A percentile compares a stretch with the other conserved stretches of the same genome.
Evolutionary conservation across 345 rosid genomes (phyloP).

Genomic region (Pseudoturritis turrita): DNA sequence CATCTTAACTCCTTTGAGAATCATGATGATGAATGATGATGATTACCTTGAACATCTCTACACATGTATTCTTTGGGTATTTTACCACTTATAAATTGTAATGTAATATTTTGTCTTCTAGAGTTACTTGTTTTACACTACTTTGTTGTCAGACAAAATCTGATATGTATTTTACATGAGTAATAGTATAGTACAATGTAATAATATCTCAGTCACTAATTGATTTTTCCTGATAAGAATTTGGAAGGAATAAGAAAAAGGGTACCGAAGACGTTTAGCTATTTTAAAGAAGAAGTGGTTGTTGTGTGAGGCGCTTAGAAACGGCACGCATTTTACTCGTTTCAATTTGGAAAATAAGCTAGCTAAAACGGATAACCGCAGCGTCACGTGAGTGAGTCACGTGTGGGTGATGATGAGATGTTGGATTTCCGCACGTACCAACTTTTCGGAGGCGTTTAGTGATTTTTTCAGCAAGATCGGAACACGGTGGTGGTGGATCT

Average conservation of each 20-base stretch:
- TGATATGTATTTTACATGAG: constrained; percentile 2
- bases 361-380: not conserved
- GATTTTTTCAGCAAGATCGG: not conserved
- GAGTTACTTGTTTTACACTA: constrained; percentile 10
- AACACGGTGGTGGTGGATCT: not conserved
- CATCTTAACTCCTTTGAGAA: constrained; percentile 44
- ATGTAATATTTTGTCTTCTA: not conserved
- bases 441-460: not conserved
- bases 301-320: not conserved
- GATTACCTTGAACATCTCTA: constrained; percentile 30
- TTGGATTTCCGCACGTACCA: constrained; percentile 28
- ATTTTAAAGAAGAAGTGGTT: not conserved
- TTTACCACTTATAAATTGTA: constrained; percentile 9
- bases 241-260: not conserved
- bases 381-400: constrained; percentile 12
- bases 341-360: not conserved
- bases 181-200: constrained; percentile 1
- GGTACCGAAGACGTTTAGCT: not conserved
- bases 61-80: constrained; percentile 12
- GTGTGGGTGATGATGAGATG: constrained; percentile 28
- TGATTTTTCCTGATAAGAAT: not conserved
- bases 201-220: not conserved
- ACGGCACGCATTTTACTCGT: constrained; percentile 14
- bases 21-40: constrained; percentile 35
- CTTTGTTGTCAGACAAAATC: constrained; percentile 7